phyloP scores from a whole-genome alignment of 2,329 filamentous ascomycete species.

The Trichoderma endophyticum region DNA sequence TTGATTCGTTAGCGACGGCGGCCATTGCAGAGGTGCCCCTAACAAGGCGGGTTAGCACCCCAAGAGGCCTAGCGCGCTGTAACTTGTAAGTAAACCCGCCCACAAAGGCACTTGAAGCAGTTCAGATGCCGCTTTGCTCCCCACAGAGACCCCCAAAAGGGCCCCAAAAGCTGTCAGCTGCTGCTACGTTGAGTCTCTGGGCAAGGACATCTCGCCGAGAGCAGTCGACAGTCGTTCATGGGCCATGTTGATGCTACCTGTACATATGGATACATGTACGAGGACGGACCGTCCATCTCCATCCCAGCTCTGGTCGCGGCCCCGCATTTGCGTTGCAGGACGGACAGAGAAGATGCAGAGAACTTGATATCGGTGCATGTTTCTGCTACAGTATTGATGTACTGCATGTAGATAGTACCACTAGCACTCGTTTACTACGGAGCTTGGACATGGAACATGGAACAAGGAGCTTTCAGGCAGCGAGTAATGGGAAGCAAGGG shows the following conservation, averaged over 20 bases:
- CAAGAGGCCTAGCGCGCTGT: neutral
- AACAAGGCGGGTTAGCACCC: neutral
- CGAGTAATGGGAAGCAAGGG: conserved; percentile 9
- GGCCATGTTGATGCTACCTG: conserved; percentile 6
- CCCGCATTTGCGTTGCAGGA: conserved; percentile 17
- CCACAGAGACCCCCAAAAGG: conserved; percentile 10
- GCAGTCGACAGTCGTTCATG: neutral
- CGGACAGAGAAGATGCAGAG: conserved; percentile 5
- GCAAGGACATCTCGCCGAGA: conserved; percentile 1
- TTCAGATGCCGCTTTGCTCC: conserved; percentile 14
- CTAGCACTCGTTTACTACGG: neutral
- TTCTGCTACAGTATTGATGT: neutral
- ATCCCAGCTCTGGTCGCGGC: neutral
- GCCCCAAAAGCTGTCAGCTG: conserved; percentile 5
- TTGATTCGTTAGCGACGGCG: conserved; percentile 14
- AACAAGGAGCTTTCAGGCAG: neutral
- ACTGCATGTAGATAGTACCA: neutral
- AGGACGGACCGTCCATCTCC: conserved; percentile 10
- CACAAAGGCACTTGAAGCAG: neutral
- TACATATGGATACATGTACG: neutral
- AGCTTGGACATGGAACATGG: neutral
- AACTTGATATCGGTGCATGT: neutral
- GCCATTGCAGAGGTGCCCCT: conserved; percentile 14
- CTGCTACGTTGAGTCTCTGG: conserved; percentile 16
- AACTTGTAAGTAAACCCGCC: neutral